Evolutionary conservation across 257 asterid species (phyloP).

Genomic region (Solanum chaucha): DNA sequence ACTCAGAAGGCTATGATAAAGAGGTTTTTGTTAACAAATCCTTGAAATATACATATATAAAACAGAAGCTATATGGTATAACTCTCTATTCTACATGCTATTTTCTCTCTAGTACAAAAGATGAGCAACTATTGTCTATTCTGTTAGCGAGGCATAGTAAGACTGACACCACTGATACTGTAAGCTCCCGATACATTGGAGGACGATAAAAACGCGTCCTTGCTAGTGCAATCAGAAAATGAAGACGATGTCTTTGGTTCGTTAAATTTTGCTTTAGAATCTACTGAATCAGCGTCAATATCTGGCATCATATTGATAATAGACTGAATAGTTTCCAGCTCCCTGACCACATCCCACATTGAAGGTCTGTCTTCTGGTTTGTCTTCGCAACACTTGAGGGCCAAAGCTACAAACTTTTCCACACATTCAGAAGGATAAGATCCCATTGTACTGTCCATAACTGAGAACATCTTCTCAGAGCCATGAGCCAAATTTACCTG

Average conservation of each 20-base stretch:
- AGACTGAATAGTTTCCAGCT: slow-evolving; percentile 40
- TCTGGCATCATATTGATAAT: slow-evolving; percentile 33
- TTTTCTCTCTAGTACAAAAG: not conserved
- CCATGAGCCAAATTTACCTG: slow-evolving; percentile 61
- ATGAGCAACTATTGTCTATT: slow-evolving; percentile 7
- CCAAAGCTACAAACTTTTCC: slow-evolving; percentile 50
- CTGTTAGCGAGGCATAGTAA: slow-evolving; percentile 49
- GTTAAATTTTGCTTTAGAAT: slow-evolving; percentile 23
- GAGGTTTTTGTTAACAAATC: not conserved
- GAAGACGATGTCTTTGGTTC: slow-evolving; percentile 26
- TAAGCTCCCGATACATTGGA: slow-evolving; percentile 33
- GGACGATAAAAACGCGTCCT: slow-evolving; percentile 26
- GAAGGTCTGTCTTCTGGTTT: slow-evolving; percentile 63
- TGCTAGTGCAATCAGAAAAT: slow-evolving; percentile 13
- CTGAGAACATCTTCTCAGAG: slow-evolving; percentile 46
- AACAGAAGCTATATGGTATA: not conserved
- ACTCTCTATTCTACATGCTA: not conserved
- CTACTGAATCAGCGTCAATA: slow-evolving; percentile 9
- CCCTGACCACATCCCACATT: slow-evolving; percentile 75
- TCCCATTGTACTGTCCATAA: slow-evolving; percentile 74
- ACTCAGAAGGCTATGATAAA: not conserved
- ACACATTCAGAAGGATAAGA: slow-evolving; percentile 49
- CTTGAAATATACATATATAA: not conserved
- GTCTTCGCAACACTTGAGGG: slow-evolving; percentile 61
- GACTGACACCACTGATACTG: slow-evolving; percentile 41